Percentiles rank a stretch among this genome's conserved stretches.
Evolutionary conservation across 352 stramenopile genomes (phyloP).

Genomic region (Phytopythium helicoides): DNA sequence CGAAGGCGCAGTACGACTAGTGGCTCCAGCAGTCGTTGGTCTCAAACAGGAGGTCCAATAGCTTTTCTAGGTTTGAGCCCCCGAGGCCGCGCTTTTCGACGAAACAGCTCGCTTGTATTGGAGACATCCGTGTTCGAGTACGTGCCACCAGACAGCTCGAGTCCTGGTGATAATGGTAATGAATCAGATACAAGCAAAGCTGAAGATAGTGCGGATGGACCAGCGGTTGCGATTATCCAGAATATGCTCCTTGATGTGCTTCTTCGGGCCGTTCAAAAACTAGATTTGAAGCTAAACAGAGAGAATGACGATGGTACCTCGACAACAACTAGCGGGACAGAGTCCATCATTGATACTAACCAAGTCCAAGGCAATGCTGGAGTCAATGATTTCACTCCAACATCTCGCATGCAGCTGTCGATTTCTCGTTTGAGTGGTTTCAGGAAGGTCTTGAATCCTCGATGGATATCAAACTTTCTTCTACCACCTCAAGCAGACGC

Average conservation of each 20-base stretch:
- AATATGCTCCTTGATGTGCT: slow-evolving; percentile 63
- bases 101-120: slow-evolving; percentile 2
- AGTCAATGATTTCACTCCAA: background rate
- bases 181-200: too few relatives aligned
- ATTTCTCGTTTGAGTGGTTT: slow-evolving; percentile 51
- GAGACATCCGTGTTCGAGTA: slow-evolving; percentile 3
- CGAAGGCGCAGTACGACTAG: background rate
- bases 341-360: background rate
- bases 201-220: slow-evolving; percentile 8
- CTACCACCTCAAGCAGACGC: slow-evolving; percentile 18
- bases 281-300: slow-evolving; percentile 67
- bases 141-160: background rate
- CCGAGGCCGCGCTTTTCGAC: slow-evolving; percentile 16
- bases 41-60: background rate
- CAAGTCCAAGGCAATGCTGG: background rate
- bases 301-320: slow-evolving; percentile 31
- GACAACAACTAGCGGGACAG: background rate
- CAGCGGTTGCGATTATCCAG: slow-evolving; percentile 39
- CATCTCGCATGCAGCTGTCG: slow-evolving; percentile 46
- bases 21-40: background rate
- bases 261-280: slow-evolving; percentile 66
- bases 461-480: slow-evolving; percentile 69
- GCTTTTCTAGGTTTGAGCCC: slow-evolving; percentile 43
- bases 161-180: background rate
- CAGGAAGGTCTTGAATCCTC: slow-evolving; percentile 53